Base-by-base conservation (phyloP, 176 grass and related monocot genomes). In the Oryza nivara region DNA sequence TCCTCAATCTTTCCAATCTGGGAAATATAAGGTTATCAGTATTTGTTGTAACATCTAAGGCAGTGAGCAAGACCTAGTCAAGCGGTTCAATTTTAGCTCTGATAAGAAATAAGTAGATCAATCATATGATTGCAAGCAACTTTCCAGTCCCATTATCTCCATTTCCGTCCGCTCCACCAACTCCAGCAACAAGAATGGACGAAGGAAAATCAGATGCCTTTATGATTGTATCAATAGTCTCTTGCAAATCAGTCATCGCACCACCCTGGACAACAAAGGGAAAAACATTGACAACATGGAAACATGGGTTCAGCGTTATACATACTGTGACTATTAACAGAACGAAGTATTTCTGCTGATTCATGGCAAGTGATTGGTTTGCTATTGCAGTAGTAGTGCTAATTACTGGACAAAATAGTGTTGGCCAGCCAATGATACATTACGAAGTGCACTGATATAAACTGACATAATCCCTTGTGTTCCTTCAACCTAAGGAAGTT, bases 381-480 rank as follows among this genome's bases (percentile, higher is more conserved):
- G 96, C 93, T 84, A 95, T 92, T 64, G 85, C 38, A 41, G 91
- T 94, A 61, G 96, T 91, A 1, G 91, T 88, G 85, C 89, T 91
- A 76, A 99, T 91, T 84, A 99, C 84, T 9, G 85, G 91, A 70
- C 89, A 93, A 92, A 99, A 94, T 75, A 99, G 88, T 41, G 96
- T 99, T 75, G 96, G 96, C 96, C 96, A 75, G 96, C 96, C 68
- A 99, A 67, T 84, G 93, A 96, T 78, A 99, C 96, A 94, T 99
- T 99, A 63, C 81, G 80, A 52, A 99, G 86, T 6, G 96, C 96
- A 88, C 96, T 99, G 61, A 92, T 86, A 83, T 99, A 99, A 69
- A 93, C 89, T 76, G 96, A 96, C 96, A 99, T 96, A 65, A 99
- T 92, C 82, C 93, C 96, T 89, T 99, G 93, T 84, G 96, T 96